phyloP scores from a whole-genome alignment of 192 early-diverging fungal genomes.

The Backusella luteola region DNA sequence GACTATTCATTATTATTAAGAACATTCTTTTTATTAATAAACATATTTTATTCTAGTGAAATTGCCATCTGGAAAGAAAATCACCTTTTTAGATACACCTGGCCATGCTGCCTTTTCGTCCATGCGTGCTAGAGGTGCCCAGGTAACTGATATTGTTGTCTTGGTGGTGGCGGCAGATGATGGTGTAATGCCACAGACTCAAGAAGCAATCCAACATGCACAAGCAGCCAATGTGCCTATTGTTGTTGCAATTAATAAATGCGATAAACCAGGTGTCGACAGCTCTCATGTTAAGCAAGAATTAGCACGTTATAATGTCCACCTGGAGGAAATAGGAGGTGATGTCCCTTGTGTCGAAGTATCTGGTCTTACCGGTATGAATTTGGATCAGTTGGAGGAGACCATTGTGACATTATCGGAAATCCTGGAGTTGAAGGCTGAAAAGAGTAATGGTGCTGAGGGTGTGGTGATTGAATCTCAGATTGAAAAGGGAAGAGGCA shows the following conservation, averaged over 20 bases:
- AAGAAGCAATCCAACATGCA: conserved; percentile 93
- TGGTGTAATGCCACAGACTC: conserved; percentile 98
- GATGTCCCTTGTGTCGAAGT: conserved; percentile 90
- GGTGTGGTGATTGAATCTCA: conserved; percentile 88
- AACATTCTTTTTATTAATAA: not conserved
- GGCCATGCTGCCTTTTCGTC: conserved; percentile 95
- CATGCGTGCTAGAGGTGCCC: conserved; percentile 92
- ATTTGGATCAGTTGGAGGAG: conserved; percentile 87
- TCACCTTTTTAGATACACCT: conserved; percentile 97
- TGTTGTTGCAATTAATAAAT: conserved; percentile 97
- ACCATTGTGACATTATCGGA: conserved; percentile 85
- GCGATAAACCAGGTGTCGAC: conserved; percentile 86
- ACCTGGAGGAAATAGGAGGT: conserved; percentile 90
- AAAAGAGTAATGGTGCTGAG: conserved; percentile 73
- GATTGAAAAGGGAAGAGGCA: conserved; percentile 82
- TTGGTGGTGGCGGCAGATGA: conserved; percentile 98
- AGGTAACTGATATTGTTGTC: conserved; percentile 93
- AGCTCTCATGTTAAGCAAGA: conserved; percentile 59
- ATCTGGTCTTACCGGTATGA: conserved; percentile 83
- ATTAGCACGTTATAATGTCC: conserved; percentile 75
- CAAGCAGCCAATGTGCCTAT: conserved; percentile 82
- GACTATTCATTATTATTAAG: too few species aligned
- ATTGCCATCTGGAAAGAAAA: conserved; percentile 65
- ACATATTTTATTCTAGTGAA: conserved; percentile 36
- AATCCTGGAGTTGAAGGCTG: conserved; percentile 84